These are phyloP conservation scores for Aureobasidium namibiae DNA, from an alignment of 2,329 filamentous ascomycete species.

Conservation along the genomic window DNA sequence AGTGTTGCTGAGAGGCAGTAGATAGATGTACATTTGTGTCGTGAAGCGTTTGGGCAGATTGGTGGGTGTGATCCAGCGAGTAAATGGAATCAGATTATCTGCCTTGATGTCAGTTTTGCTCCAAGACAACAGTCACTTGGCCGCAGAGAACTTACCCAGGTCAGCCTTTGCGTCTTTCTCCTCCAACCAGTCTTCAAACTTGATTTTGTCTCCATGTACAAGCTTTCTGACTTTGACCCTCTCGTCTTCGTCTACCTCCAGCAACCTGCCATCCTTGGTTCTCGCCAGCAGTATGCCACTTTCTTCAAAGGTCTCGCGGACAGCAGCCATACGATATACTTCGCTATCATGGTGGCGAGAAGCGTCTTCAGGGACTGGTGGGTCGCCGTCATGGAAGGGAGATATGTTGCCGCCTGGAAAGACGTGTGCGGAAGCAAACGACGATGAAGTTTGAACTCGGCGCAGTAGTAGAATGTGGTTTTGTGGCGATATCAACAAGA, in stretches of 20 bases:
- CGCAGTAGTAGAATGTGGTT: slow-evolving; percentile 87
- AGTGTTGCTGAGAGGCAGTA: slow-evolving; percentile 53
- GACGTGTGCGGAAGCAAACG: slow-evolving; percentile 87
- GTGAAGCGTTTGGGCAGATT: slow-evolving; percentile 70
- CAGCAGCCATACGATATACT: slow-evolving; percentile 71
- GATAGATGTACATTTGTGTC: slow-evolving; percentile 95
- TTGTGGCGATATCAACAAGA: slow-evolving; percentile 73
- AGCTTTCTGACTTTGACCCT: slow-evolving; percentile 57
- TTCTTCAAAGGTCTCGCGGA: slow-evolving; percentile 92
- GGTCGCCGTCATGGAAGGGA: slow-evolving; percentile 62
- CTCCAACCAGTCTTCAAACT: slow-evolving; percentile 59
- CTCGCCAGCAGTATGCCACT: slow-evolving; percentile 75
- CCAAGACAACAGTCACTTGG: neutral
- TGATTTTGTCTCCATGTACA: slow-evolving; percentile 58
- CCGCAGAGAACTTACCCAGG: slow-evolving; percentile 43
- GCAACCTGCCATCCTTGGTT: slow-evolving; percentile 43
- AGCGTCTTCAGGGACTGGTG: slow-evolving; percentile 42
- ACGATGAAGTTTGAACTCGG: slow-evolving; percentile 70
- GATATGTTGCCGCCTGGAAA: slow-evolving; percentile 89
- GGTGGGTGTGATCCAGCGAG: slow-evolving; percentile 80
- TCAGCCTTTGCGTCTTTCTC: slow-evolving; percentile 55
- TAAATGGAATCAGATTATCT: slow-evolving; percentile 71
- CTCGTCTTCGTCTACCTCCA: slow-evolving; percentile 53
- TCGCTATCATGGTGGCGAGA: slow-evolving; percentile 61
- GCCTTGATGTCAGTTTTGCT: neutral